Percentiles rank a stretch among this genome's conserved stretches.
Conservation (phyloP, 2,329 filamentous ascomycete species). For the Pseudogymnoascus sp. region DNA sequence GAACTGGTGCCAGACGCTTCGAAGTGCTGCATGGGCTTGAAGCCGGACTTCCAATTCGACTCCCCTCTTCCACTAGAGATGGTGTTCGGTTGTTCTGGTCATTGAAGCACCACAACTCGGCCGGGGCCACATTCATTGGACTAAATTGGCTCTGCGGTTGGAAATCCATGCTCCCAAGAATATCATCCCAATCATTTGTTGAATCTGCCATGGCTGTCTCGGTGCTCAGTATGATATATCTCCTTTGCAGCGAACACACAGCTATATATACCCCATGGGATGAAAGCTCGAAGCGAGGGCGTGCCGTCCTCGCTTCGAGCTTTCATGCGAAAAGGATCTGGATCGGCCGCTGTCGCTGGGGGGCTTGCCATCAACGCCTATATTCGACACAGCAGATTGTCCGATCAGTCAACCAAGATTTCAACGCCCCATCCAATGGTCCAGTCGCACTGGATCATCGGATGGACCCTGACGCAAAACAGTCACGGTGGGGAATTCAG, state of each 20-base stretch:
- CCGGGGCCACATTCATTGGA: background rate
- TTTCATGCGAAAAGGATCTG: no score
- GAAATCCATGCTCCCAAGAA: background rate
- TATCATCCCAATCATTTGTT: background rate
- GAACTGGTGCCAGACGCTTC: background rate
- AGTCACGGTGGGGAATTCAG: background rate
- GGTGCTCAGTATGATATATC: background rate
- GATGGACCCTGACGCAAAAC: background rate
- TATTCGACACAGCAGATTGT: no score
- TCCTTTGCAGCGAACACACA: background rate
- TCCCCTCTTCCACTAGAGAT: background rate
- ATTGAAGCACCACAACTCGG: background rate
- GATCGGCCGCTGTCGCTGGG: background rate
- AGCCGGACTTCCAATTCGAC: background rate
- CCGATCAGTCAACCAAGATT: no score
- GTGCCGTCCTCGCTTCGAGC: no score
- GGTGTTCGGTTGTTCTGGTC: background rate
- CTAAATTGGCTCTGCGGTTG: background rate
- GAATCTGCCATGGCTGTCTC: background rate
- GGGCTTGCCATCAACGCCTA: background rate
- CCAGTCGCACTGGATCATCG: background rate
- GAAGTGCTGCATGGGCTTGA: background rate
- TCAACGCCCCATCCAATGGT: no score
- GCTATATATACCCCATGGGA: background rate
- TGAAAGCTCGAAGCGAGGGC: background rate